A percentile compares a stretch with the other conserved stretches of the same genome.
Conservation (phyloP, 345 rosid species). For the Erysimum cheiranthoides region DNA sequence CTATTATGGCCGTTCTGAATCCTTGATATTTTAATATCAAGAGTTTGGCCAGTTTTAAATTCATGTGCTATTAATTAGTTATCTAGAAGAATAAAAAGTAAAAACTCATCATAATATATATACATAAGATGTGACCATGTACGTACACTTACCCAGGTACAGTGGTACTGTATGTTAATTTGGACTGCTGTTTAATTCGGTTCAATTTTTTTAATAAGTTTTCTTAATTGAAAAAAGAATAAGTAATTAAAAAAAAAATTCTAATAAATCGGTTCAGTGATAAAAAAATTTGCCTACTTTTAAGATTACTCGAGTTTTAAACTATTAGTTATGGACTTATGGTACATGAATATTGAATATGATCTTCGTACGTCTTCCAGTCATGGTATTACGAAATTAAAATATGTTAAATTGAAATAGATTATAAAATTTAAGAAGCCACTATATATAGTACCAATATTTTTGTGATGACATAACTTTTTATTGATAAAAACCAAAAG, state of each 20-base stretch:
- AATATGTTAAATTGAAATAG: background rate
- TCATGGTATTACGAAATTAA: background rate
- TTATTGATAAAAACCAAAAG: slow-evolving; percentile 28
- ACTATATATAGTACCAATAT: slow-evolving; percentile 4
- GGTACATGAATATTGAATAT: slow-evolving; percentile 26
- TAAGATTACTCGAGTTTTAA: background rate
- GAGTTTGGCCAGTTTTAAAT: background rate
- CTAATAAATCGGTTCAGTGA: background rate
- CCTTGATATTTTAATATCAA: background rate
- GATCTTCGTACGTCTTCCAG: slow-evolving; percentile 8
- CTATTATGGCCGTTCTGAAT: background rate
- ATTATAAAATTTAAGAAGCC: slow-evolving; percentile 8
- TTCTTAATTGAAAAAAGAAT: background rate
- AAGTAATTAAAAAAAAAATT: background rate
- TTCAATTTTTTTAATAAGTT: background rate
- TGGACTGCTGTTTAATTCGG: background rate
- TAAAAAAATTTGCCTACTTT: background rate
- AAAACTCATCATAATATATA: background rate
- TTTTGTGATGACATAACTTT: slow-evolving; percentile 20
- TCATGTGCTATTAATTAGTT: background rate
- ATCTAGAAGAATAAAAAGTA: background rate
- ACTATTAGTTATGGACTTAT: background rate
- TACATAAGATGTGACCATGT: background rate
- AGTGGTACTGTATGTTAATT: background rate
- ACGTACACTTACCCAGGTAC: background rate